A percentile compares a stretch with the other conserved stretches of the same genome.
Evolutionary conservation across 768 basidiomycete species (phyloP).

Genomic region (Hericium erinaceus): DNA sequence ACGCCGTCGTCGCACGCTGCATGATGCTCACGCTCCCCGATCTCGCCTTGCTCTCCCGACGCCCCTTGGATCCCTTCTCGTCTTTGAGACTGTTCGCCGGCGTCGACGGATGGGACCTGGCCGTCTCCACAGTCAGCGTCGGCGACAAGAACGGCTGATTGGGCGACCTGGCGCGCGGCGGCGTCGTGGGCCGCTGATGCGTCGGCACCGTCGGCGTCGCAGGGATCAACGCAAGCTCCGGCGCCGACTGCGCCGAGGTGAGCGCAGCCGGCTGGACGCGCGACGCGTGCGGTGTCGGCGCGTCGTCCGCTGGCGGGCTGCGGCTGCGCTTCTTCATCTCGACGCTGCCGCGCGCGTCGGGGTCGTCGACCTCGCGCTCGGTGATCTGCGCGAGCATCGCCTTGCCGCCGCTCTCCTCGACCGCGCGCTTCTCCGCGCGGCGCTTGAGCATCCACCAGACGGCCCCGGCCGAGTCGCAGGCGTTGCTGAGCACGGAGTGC

Average conservation of each 20-base stretch:
- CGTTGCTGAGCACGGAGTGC: constrained; percentile 87
- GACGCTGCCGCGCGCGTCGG: constrained; percentile 15
- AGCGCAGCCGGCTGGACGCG: constrained; percentile 16
- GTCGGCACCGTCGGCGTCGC: constrained; percentile 55
- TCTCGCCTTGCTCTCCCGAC: constrained; percentile 51
- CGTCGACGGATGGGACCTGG: constrained; percentile 58
- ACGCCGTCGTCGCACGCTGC: constrained; percentile 87
- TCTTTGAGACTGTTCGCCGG: constrained; percentile 50
- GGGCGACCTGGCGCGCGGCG: constrained; percentile 34
- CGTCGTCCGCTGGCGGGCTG: not conserved
- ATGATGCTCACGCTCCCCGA: constrained; percentile 93
- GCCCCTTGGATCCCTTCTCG: constrained; percentile 34
- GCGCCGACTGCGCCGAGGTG: constrained; percentile 32
- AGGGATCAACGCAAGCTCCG: constrained; percentile 66
- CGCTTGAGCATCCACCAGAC: constrained; percentile 95
- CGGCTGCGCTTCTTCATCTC: constrained; percentile 6
- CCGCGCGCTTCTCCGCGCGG: constrained; percentile 57
- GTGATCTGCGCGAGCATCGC: constrained; percentile 4
- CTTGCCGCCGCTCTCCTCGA: constrained; percentile 25
- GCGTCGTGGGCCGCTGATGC: constrained; percentile 40
- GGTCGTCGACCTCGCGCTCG: constrained; percentile 1
- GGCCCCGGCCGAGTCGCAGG: constrained; percentile 86
- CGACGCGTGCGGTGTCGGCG: constrained; percentile 6
- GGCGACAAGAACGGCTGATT: constrained; percentile 37
- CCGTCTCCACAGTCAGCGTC: constrained; percentile 37